A percentile compares a stretch with the other conserved stretches of the same genome.
phyloP scores from a whole-genome alignment of 768 basidiomycete genomes.

The Phanerodontia chrysosporium region DNA sequence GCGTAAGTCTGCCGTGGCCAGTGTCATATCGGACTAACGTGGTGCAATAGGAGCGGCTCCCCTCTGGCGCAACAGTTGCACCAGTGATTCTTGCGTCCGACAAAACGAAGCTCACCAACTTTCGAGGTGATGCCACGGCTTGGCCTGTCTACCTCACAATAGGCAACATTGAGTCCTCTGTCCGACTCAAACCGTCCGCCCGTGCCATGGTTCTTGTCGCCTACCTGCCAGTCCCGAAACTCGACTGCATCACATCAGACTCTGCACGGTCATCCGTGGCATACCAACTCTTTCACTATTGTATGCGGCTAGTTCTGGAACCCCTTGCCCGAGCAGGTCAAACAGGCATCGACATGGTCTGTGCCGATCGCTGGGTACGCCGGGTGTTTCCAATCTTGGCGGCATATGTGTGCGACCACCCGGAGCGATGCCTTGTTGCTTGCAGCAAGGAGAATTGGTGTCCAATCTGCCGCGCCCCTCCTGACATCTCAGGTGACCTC shows the following conservation, averaged over 20 bases:
- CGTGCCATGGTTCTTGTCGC: slow-evolving; percentile 21
- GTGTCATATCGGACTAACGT: slow-evolving; percentile 5
- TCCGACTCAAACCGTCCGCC: slow-evolving; percentile 14
- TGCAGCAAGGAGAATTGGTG: slow-evolving; percentile 16
- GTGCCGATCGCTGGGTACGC: slow-evolving; percentile 17
- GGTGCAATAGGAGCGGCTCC: slow-evolving; percentile 12
- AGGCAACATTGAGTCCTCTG: slow-evolving; percentile 23
- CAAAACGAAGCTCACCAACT: slow-evolving; percentile 24
- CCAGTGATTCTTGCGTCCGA: slow-evolving; percentile 28
- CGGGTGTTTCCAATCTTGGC: slow-evolving; percentile 20
- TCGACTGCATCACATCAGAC: slow-evolving; percentile 19
- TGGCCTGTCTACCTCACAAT: slow-evolving; percentile 30
- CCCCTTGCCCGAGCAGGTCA: slow-evolving; percentile 16
- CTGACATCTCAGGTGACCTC: slow-evolving; percentile 8
- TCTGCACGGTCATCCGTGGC: slow-evolving; percentile 2
- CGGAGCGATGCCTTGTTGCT: slow-evolving; percentile 23
- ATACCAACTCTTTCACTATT: slow-evolving; percentile 21
- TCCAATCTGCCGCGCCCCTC: slow-evolving; percentile 12
- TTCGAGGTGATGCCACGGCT: slow-evolving; percentile 22
- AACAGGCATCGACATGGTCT: slow-evolving; percentile 18
- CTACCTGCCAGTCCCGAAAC: slow-evolving; percentile 26
- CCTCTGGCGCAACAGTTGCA: slow-evolving; percentile 21
- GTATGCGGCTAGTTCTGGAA: slow-evolving; percentile 16
- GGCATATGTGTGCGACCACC: slow-evolving; percentile 20
- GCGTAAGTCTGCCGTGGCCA: too few relatives aligned